These are phyloP conservation scores for Erodium texanum DNA, from an alignment of 441 rosid genomes.

Conservation along the genomic window DNA sequence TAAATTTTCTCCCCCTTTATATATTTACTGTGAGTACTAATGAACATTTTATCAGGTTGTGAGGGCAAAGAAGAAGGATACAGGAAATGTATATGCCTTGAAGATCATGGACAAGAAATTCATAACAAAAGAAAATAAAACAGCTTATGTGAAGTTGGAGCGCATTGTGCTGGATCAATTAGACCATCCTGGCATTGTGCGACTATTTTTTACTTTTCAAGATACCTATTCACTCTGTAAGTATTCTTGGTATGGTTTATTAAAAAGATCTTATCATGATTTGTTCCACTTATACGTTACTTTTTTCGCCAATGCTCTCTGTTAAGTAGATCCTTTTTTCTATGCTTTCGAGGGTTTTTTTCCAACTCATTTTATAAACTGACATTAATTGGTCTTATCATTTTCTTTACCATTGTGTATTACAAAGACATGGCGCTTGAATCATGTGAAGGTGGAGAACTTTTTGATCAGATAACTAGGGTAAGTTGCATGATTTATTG, in stretches of 20 bases:
- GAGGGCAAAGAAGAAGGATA: constrained; percentile 88
- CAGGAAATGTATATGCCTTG: constrained; percentile 80
- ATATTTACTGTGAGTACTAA: constrained; percentile 18
- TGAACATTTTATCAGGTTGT: constrained; percentile 54
- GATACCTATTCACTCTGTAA: constrained; percentile 55
- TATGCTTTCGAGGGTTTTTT: neutral
- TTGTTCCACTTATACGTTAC: no score
- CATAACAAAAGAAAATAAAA: constrained; percentile 97
- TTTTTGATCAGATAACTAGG: constrained; percentile 93
- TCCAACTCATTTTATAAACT: neutral
- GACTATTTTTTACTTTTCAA: constrained; percentile 56
- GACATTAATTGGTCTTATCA: neutral
- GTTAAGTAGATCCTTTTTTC: neutral
- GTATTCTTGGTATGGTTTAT: constrained; percentile 25
- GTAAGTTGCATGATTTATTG: constrained; percentile 35
- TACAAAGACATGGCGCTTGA: constrained; percentile 92
- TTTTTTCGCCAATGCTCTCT: neutral
- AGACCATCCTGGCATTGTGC: constrained; percentile 67
- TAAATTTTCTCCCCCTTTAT: constrained; percentile 6
- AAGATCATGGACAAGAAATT: constrained; percentile 99
- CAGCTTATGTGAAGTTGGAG: constrained; percentile 91
- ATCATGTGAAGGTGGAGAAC: constrained; percentile 98
- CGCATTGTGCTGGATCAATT: constrained; percentile 64
- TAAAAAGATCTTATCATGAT: no score
- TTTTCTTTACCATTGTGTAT: neutral